Conservation (phyloP, 176 grass and related monocot species). For the Luzula sylvatica region DNA sequence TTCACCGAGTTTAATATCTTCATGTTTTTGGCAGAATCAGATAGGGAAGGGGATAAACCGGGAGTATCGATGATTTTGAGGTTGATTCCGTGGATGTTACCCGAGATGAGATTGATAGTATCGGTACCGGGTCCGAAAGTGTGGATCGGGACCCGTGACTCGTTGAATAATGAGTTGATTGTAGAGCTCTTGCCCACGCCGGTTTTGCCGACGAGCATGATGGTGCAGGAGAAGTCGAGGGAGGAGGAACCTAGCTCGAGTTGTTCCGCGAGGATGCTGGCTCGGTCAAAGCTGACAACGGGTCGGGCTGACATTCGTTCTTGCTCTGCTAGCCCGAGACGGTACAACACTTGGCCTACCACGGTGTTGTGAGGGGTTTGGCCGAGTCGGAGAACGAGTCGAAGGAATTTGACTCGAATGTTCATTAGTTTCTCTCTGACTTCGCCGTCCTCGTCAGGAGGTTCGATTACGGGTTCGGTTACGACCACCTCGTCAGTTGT, state of each 20-base stretch:
- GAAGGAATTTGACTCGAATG: slow-evolving; percentile 84
- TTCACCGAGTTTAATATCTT: slow-evolving; percentile 79
- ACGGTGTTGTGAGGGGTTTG: slow-evolving; percentile 85
- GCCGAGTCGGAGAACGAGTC: slow-evolving; percentile 71
- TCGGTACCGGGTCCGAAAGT: slow-evolving; percentile 70
- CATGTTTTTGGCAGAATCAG: slow-evolving; percentile 59
- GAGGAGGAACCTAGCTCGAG: slow-evolving; percentile 56
- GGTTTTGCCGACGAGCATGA: slow-evolving; percentile 85
- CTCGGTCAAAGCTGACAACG: slow-evolving; percentile 58
- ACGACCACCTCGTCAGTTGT: slow-evolving; percentile 28
- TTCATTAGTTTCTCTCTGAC: slow-evolving; percentile 82
- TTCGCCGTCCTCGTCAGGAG: slow-evolving; percentile 82
- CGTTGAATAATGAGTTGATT: slow-evolving; percentile 84
- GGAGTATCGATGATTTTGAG: slow-evolving; percentile 91
- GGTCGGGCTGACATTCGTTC: slow-evolving; percentile 44
- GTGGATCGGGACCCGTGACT: slow-evolving; percentile 45
- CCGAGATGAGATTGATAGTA: slow-evolving; percentile 60
- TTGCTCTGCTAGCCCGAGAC: slow-evolving; percentile 89
- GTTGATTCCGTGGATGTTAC: slow-evolving; percentile 65
- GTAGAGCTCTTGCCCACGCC: slow-evolving; percentile 96
- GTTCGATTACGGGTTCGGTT: no score
- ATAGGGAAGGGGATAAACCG: slow-evolving; percentile 65
- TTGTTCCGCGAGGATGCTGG: slow-evolving; percentile 68
- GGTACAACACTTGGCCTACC: slow-evolving; percentile 88
- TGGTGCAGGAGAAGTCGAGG: slow-evolving; percentile 82